A percentile compares a stretch with the other conserved stretches of the same genome.
Conservation (phyloP, 768 basidiomycete genomes). For the Mycena chlorophos region DNA sequence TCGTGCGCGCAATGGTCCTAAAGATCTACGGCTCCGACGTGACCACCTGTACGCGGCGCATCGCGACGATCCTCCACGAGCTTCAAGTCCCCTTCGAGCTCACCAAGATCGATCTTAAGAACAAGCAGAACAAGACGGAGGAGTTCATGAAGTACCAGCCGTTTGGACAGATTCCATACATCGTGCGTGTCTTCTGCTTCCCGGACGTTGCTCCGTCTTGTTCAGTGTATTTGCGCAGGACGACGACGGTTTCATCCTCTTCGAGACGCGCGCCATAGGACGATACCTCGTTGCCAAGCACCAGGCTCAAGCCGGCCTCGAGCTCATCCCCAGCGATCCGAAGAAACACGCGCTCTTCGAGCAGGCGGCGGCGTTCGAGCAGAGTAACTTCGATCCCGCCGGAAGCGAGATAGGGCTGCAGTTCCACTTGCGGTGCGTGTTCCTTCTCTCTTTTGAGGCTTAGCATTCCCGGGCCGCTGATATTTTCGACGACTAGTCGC, state of each 20-base stretch:
- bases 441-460: not conserved
- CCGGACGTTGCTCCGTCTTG: not conserved
- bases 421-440: not conserved
- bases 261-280: constrained; percentile 47
- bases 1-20: constrained; percentile 3
- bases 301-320: constrained; percentile 14
- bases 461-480: not conserved
- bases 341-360: constrained; percentile 30
- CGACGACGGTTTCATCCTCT: constrained; percentile 50
- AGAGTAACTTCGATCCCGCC: constrained; percentile 7
- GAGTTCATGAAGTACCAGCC: constrained; percentile 42
- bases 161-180: constrained; percentile 48
- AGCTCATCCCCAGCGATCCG: constrained; percentile 36
- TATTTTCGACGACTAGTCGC: not conserved
- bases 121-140: constrained; percentile 38
- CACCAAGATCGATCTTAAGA: constrained; percentile 22
- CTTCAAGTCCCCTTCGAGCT: constrained; percentile 18
- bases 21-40: constrained; percentile 14
- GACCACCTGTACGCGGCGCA: constrained; percentile 8
- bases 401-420: not conserved
- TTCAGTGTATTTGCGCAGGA: constrained; percentile 21
- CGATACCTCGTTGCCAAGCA: constrained; percentile 49
- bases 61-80: not conserved
- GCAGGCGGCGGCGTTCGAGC: constrained; percentile 13
- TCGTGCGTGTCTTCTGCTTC: constrained; percentile 21